Evolutionary conservation across 2,329 filamentous ascomycete genomes (phyloP), one percentile per base, ranked within the genome.

Genomic region (Aspergillus sp.): DNA sequence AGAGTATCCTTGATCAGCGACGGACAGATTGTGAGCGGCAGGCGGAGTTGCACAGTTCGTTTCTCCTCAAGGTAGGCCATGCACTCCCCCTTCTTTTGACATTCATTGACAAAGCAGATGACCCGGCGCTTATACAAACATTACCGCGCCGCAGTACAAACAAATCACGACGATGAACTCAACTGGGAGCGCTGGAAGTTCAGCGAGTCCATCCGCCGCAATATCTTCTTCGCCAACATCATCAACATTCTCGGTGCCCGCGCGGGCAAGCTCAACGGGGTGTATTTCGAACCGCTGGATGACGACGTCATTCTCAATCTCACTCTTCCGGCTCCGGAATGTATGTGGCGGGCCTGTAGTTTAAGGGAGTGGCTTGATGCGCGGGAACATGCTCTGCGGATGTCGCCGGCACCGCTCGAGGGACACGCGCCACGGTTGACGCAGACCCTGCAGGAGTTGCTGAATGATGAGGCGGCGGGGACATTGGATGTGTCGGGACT

Each of bases 161-260:
- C 51, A 15, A 43, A 55, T 17, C 65, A 67, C 53, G 45, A 53
- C 15, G 50, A 60, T 9, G 64, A 67, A 56, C 58, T 28, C 1
- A 56, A 64, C 43, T 67, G 65, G 65, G 46, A 50, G 6, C 62
- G 60, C 17, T 67, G 65, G 65, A 67, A 64, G 38, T 66, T 64
- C 50, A 51, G 43, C 22, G 65, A 66, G 19, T 64, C 65, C 11
- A 58, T 67, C 17, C 64, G 65, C 15, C 65, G 65, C 11, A 67
- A 63, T 25, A 51, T 67, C 31, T 66, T 64, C 48, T 61, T 67
- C 30, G 64, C 62, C 3, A 57, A 67, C 28, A 62, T 63, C 19
- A 64, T 66, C 43, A 61, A 66, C 41, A 64, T 63, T 3, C 43
- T 66, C 5, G 56, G 54, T 6, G 25, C 60, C 4, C 48, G 49